phyloP scores from a whole-genome alignment of 345 rosid genomes.

The Passiflora organensis region DNA sequence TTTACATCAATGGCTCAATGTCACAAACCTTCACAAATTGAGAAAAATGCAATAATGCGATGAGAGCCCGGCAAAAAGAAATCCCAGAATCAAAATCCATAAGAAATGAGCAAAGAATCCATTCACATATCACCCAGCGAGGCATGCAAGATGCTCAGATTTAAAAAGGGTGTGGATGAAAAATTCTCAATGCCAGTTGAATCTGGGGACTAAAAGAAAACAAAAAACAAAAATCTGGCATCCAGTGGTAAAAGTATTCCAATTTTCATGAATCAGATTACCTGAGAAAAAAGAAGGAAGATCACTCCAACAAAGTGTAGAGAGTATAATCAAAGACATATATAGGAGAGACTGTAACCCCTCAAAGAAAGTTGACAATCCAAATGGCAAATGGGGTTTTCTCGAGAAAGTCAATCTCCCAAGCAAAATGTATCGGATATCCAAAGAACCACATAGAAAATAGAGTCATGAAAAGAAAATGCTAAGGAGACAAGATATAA shows the following conservation, averaged over 20 bases:
- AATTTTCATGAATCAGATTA: not conserved
- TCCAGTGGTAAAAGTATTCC: too few relatives aligned
- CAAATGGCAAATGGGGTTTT: constrained; percentile 13
- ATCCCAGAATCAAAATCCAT: not conserved
- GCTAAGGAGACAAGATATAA: not conserved
- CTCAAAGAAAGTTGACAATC: constrained; percentile 10
- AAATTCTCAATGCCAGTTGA: not conserved
- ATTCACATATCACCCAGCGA: not conserved
- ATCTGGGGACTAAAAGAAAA: not conserved
- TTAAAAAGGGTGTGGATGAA: not conserved
- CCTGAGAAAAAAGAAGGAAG: constrained; percentile 4
- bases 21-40: not conserved
- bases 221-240: not conserved
- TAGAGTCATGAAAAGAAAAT: not conserved
- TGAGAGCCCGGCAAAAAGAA: not conserved
- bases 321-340: constrained; percentile 4
- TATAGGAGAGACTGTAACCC: constrained; percentile 3
- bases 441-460: constrained; percentile 5
- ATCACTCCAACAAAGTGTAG: not conserved
- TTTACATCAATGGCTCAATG: constrained; percentile 15
- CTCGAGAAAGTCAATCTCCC: constrained; percentile 28
- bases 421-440: not conserved
- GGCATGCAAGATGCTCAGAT: not conserved
- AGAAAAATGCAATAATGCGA: not conserved
- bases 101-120: not conserved